Percentiles rank a stretch among this genome's conserved stretches.
phyloP scores from a whole-genome alignment of 257 asterid species.

The Solanum medicagineum region DNA sequence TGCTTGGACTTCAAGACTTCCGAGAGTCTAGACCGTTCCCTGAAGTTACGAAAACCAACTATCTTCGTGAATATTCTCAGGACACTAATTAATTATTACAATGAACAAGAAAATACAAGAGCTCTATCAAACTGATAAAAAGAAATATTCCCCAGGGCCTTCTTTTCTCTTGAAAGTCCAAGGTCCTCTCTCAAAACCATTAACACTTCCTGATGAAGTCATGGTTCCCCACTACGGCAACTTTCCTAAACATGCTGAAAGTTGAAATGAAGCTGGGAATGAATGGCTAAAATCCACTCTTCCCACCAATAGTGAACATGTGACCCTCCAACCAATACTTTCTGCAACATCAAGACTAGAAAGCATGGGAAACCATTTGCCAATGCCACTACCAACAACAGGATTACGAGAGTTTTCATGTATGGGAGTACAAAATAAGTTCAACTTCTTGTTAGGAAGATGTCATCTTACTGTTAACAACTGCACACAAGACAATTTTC shows the following conservation, averaged over 20 bases:
- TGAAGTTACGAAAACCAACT: slow-evolving; percentile 19
- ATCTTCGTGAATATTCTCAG: neutral
- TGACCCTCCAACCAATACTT: neutral
- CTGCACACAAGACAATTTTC: neutral
- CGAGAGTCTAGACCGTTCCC: slow-evolving; percentile 59
- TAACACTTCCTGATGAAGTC: neutral
- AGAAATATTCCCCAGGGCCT: neutral
- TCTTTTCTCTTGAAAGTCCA: neutral
- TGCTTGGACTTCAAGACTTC: slow-evolving; percentile 65
- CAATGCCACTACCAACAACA: neutral
- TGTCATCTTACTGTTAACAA: neutral
- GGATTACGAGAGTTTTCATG: neutral
- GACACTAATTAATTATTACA: neutral
- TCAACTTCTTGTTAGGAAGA: neutral
- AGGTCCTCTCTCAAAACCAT: neutral
- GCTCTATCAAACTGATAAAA: neutral
- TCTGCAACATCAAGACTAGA: neutral
- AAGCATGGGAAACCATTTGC: neutral
- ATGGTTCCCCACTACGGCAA: neutral
- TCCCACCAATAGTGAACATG: neutral
- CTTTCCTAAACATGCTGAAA: neutral
- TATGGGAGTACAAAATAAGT: neutral
- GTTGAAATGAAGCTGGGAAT: neutral
- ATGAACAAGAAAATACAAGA: neutral
- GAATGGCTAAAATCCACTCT: neutral